A percentile compares a stretch with the other conserved stretches of the same genome.
Conservation (phyloP, 2,329 filamentous ascomycete genomes). For the Colletotrichum sp. region DNA sequence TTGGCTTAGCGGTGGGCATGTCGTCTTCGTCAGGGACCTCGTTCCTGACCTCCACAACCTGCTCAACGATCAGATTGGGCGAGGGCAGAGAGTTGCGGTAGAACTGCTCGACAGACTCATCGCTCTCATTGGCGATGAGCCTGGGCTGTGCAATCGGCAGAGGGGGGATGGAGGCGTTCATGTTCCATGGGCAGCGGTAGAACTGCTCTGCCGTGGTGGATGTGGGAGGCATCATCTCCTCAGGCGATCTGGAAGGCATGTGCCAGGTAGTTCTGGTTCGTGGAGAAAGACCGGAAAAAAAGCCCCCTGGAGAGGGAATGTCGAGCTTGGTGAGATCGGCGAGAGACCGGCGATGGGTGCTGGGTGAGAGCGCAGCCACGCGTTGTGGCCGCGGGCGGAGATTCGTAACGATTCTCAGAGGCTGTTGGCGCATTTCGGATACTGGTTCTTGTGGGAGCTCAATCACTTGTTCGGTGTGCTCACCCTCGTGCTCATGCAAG, state of each 20-base stretch:
- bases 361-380: slow-evolving; percentile 37
- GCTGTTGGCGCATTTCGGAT: slow-evolving; percentile 59
- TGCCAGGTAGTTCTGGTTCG: slow-evolving; percentile 85
- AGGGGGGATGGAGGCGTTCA: slow-evolving; percentile 41
- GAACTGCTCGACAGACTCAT: slow-evolving; percentile 38
- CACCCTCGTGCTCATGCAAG: slow-evolving; percentile 65
- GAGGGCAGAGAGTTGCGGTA: slow-evolving; percentile 39
- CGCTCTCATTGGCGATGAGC: slow-evolving; percentile 33
- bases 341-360: slow-evolving; percentile 60
- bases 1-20: slow-evolving; percentile 70
- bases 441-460: slow-evolving; percentile 51
- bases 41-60: slow-evolving; percentile 65
- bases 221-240: slow-evolving; percentile 69
- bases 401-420: slow-evolving; percentile 53
- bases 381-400: slow-evolving; percentile 33
- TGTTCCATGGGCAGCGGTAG: slow-evolving; percentile 82
- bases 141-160: slow-evolving; percentile 26
- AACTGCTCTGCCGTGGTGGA: slow-evolving; percentile 93
- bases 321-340: slow-evolving; percentile 81
- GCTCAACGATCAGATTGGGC: slow-evolving; percentile 62
- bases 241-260: slow-evolving; percentile 57
- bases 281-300: slow-evolving; percentile 85
- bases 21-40: slow-evolving; percentile 59
- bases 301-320: slow-evolving; percentile 89
- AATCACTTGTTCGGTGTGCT: slow-evolving; percentile 53